A percentile compares a stretch with the other conserved stretches of the same genome.
Conservation (phyloP, 78 protist species). For the Emiliania huxleyi region DNA sequence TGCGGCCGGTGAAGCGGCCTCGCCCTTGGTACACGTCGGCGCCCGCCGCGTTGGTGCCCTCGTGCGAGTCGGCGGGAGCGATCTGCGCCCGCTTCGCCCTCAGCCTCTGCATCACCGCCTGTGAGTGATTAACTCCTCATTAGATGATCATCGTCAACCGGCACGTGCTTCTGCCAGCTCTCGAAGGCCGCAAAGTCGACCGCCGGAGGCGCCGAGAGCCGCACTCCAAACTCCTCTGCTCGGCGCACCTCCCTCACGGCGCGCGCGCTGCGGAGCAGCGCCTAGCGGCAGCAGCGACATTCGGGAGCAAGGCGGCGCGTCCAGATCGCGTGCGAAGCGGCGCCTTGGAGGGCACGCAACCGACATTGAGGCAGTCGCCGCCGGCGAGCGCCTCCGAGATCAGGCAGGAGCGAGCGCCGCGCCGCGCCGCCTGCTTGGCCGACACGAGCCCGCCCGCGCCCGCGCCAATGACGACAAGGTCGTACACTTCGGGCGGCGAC, state of each 20-base stretch:
- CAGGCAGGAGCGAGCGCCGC: conserved; percentile 18
- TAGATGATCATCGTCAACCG: too few relatives aligned
- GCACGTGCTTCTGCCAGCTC: too few relatives aligned
- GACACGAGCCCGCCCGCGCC: conserved; percentile 68
- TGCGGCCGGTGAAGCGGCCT: not conserved
- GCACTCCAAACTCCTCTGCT: not conserved
- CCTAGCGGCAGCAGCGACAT: conserved; percentile 70
- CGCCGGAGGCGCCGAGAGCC: too few relatives aligned
- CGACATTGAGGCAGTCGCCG: conserved; percentile 77
- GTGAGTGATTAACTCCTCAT: too few relatives aligned
- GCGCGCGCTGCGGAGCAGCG: conserved; percentile 40
- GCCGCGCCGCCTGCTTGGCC: conserved; percentile 46
- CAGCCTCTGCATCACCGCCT: conserved; percentile 63
- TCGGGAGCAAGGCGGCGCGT: too few relatives aligned
- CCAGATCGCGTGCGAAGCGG: too few relatives aligned
- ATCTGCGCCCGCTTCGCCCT: conserved; percentile 21
- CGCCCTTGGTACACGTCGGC: not conserved
- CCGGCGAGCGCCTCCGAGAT: conserved; percentile 65
- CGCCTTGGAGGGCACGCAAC: conserved; percentile 75
- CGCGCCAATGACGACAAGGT: conserved; percentile 67
- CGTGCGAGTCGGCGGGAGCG: not conserved
- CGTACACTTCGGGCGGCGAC: conserved; percentile 25
- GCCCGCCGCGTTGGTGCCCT: not conserved
- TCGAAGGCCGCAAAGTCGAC: conserved; percentile 35
- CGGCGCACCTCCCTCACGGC: conserved; percentile 2